Conservation (phyloP, 1,139 yeast species). For the Nakaseomyces nivariensis region DNA sequence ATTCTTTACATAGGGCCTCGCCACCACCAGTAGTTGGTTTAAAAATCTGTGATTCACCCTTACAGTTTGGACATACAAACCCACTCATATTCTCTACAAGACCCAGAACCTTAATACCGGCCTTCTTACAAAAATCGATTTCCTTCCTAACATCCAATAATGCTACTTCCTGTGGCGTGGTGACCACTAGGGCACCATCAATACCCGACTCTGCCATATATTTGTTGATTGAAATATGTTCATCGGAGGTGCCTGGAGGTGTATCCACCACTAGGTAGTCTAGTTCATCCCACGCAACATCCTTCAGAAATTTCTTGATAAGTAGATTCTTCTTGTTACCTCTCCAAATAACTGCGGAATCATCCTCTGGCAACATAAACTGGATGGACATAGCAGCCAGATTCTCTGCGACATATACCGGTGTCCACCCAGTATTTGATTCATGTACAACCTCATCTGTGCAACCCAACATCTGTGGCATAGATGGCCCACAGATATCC, state of each 20-base stretch:
- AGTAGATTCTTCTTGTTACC: constrained; percentile 91
- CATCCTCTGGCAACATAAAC: constrained; percentile 88
- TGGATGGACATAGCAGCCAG: constrained; percentile 93
- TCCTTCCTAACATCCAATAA: constrained; percentile 90
- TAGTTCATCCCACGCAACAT: constrained; percentile 80
- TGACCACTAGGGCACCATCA: constrained; percentile 90
- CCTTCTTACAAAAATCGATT: constrained; percentile 88
- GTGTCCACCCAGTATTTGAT: constrained; percentile 91
- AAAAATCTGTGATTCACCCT: constrained; percentile 83
- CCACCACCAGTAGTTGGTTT: constrained; percentile 98
- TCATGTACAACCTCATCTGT: constrained; percentile 79
- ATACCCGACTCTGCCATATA: constrained; percentile 84
- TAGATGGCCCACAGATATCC: constrained; percentile 95
- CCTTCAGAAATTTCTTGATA: constrained; percentile 87
- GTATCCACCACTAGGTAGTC: constrained; percentile 91
- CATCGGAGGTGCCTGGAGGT: constrained; percentile 98
- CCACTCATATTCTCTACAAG: constrained; percentile 97
- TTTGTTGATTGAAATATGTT: constrained; percentile 81
- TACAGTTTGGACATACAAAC: constrained; percentile 91
- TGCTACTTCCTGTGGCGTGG: constrained; percentile 98
- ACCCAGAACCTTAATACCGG: constrained; percentile 76
- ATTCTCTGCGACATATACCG: constrained; percentile 91
- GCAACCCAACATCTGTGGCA: constrained; percentile 92
- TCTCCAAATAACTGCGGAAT: constrained; percentile 94
- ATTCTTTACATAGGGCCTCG: constrained; percentile 65